phyloP scores from a whole-genome alignment of 139 green algal species.

The Chlamydomonas sp. region DNA sequence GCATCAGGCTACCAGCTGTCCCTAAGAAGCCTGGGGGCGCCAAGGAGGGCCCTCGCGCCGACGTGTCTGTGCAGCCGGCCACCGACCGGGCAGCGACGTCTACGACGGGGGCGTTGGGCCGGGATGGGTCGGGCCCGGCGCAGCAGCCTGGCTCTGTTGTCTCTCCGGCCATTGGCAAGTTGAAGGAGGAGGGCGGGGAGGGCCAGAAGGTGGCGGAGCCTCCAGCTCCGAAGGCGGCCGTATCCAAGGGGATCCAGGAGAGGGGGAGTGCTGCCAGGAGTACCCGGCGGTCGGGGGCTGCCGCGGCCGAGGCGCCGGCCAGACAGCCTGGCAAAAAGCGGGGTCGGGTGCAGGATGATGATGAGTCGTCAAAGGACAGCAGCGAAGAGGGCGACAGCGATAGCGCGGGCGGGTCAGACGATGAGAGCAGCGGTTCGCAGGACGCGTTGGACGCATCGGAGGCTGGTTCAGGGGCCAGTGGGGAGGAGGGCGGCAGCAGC shows the following conservation, averaged over 20 bases:
- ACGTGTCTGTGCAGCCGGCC: not conserved
- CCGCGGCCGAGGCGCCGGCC: not conserved
- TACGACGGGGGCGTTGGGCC: too few relatives aligned
- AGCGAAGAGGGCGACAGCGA: constrained; percentile 4
- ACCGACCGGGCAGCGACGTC: not conserved
- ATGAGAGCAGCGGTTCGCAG: not conserved
- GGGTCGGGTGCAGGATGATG: not conserved
- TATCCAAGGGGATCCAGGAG: too few relatives aligned
- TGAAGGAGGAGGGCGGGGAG: too few relatives aligned
- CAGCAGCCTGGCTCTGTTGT: too few relatives aligned
- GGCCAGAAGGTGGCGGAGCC: too few relatives aligned
- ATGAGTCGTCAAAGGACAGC: not conserved
- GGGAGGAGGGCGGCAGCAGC: not conserved
- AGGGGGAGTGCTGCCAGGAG: not conserved
- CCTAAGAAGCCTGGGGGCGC: constrained; percentile 34
- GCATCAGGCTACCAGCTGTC: constrained; percentile 44
- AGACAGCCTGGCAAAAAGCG: too few relatives aligned
- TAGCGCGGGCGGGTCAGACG: not conserved
- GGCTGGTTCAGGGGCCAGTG: not conserved
- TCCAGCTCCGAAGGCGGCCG: too few relatives aligned
- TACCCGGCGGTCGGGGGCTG: not conserved
- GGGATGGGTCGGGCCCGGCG: too few relatives aligned
- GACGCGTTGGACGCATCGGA: too few relatives aligned
- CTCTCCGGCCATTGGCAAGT: too few relatives aligned
- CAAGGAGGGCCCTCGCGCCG: constrained; percentile 1